phyloP scores from a whole-genome alignment of 257 asterid genomes.

The Solanum infundibuliforme region DNA sequence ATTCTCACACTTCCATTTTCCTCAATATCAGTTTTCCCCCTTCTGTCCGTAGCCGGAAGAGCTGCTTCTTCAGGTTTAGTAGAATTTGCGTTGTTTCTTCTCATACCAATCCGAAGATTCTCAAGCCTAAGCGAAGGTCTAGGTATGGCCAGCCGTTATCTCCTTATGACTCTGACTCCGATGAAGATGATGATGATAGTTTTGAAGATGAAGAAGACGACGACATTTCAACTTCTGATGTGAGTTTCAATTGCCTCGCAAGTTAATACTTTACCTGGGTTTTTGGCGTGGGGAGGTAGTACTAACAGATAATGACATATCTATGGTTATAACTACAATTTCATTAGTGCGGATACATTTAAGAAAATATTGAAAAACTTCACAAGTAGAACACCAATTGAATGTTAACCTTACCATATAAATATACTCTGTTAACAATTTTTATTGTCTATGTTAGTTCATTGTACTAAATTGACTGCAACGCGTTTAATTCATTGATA shows the following conservation, averaged over 20 bases:
- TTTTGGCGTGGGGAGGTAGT: too few species aligned
- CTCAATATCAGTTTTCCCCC: neutral
- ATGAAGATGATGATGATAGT: slow-evolving; percentile 22
- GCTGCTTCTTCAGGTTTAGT: neutral
- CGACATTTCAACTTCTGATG: slow-evolving; percentile 43
- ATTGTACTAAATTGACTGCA: neutral
- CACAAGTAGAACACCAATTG: neutral
- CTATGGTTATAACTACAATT: neutral
- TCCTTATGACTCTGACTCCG: slow-evolving; percentile 42
- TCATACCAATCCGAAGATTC: slow-evolving; percentile 63
- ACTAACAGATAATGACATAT: too few species aligned
- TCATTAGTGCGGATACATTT: neutral
- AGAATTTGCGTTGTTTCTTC: slow-evolving; percentile 42
- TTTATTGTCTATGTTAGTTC: neutral
- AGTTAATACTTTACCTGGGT: neutral
- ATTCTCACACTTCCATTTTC: neutral
- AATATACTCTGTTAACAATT: too few species aligned
- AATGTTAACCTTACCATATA: neutral
- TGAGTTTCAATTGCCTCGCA: slow-evolving; percentile 12
- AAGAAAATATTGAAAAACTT: neutral
- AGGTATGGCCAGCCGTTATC: slow-evolving; percentile 53
- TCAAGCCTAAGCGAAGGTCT: slow-evolving; percentile 70
- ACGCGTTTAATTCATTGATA: neutral
- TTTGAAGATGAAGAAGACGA: slow-evolving; percentile 13
- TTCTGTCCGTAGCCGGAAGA: neutral